Conservation (phyloP, 768 basidiomycete genomes). For the Leccinum disarticulatum region DNA sequence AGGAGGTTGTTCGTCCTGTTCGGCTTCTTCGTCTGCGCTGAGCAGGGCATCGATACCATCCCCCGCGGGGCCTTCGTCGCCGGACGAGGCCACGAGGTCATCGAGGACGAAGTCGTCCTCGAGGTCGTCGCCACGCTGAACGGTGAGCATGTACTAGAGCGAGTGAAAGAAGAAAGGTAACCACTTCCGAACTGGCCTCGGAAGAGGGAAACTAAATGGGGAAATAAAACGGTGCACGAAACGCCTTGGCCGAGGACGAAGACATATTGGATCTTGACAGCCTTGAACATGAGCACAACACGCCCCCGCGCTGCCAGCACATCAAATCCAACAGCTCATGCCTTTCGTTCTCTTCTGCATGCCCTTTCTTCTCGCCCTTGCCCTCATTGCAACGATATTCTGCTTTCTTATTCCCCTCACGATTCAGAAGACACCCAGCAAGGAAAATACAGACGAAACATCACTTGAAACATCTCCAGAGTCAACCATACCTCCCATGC, state of each 20-base stretch:
- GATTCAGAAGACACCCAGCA: not conserved
- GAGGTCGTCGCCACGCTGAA: slow-evolving; percentile 69
- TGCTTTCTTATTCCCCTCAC: slow-evolving; percentile 5
- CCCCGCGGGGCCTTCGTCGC: slow-evolving; percentile 45
- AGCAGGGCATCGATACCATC: slow-evolving; percentile 42
- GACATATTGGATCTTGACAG: slow-evolving; percentile 10
- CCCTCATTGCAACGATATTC: slow-evolving; percentile 3
- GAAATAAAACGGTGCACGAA: slow-evolving; percentile 9
- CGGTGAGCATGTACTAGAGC: slow-evolving; percentile 18
- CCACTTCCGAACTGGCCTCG: not conserved
- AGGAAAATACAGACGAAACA: slow-evolving; percentile 2
- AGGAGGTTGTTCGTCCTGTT: slow-evolving; percentile 31
- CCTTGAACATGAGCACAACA: slow-evolving; percentile 29
- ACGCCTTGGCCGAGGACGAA: not conserved
- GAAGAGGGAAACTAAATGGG: slow-evolving; percentile 7
- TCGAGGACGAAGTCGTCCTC: slow-evolving; percentile 81
- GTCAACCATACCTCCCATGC: slow-evolving; percentile 10
- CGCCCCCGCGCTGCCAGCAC: slow-evolving; percentile 11
- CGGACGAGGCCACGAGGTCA: slow-evolving; percentile 62
- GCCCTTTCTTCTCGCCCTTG: slow-evolving; percentile 11
- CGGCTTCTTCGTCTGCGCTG: slow-evolving; percentile 45
- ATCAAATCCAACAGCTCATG: slow-evolving; percentile 10
- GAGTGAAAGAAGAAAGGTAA: not conserved
- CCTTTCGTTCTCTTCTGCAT: slow-evolving; percentile 9
- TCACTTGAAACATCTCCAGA: not conserved